Percentiles rank a stretch among this genome's conserved stretches.
Evolutionary conservation across 2,329 filamentous ascomycete species (phyloP).

Genomic region (Calonectria hawksworthii): DNA sequence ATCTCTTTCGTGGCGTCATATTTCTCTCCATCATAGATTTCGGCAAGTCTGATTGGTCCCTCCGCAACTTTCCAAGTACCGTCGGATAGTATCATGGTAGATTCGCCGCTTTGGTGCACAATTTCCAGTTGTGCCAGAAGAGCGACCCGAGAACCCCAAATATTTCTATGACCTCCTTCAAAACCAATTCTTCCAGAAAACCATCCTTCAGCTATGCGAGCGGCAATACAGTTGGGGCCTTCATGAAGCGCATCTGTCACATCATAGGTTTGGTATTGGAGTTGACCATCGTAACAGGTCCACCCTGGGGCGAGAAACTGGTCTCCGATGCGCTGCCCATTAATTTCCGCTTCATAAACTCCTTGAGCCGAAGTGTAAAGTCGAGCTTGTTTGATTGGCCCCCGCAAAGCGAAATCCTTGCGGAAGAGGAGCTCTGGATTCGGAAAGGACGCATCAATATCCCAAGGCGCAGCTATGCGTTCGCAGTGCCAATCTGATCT

Average conservation of each 20-base stretch:
- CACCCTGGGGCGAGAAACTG: conserved; percentile 62
- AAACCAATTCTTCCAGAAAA: conserved; percentile 53
- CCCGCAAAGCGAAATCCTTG: conserved; percentile 4
- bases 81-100: conserved; percentile 46
- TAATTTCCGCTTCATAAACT: conserved; percentile 59
- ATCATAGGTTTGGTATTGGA: conserved; percentile 48
- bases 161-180: conserved; percentile 23
- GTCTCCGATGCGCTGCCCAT: conserved; percentile 55
- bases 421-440: conserved; percentile 31
- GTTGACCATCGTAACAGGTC: conserved; percentile 61
- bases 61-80: conserved; percentile 52
- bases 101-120: not conserved
- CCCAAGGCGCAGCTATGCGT: conserved; percentile 42
- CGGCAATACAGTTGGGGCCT: conserved; percentile 50
- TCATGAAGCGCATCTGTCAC: not conserved
- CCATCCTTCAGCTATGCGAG: conserved; percentile 63
- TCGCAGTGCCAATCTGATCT: conserved; percentile 47
- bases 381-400: conserved; percentile 43
- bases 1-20: conserved; percentile 58
- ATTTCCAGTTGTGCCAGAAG: conserved; percentile 26
- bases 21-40: conserved; percentile 66
- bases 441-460: conserved; percentile 34
- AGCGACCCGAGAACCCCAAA: conserved; percentile 26
- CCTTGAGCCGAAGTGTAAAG: conserved; percentile 61
- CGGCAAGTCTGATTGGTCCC: conserved; percentile 51